A percentile compares a stretch with the other conserved stretches of the same genome.
Conservation (phyloP, 495 filamentous ascomycete species). For the Viridothelium virens region DNA sequence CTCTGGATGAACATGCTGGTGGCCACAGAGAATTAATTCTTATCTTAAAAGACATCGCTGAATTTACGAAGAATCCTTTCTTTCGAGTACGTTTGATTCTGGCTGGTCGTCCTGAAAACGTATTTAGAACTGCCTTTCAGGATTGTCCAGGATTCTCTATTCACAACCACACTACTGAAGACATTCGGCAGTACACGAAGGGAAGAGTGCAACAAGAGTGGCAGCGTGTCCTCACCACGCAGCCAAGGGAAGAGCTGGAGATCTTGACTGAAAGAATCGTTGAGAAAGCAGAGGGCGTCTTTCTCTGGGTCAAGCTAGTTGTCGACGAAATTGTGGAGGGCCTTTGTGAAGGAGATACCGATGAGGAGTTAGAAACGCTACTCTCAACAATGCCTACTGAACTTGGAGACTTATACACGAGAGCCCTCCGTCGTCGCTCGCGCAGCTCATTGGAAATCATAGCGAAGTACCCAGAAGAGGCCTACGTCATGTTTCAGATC, state of each 20-base stretch:
- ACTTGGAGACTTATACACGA: too few relatives aligned
- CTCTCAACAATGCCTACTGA: too few relatives aligned
- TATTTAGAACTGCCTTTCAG: too few relatives aligned
- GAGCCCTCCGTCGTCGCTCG: too few relatives aligned
- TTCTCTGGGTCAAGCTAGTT: background rate
- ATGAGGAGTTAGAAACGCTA: too few relatives aligned
- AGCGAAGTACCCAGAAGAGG: too few relatives aligned
- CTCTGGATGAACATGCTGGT: background rate
- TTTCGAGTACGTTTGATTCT: background rate
- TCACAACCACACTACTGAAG: too few relatives aligned
- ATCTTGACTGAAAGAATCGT: background rate
- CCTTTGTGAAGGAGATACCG: background rate
- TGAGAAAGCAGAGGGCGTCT: slow-evolving; percentile 15
- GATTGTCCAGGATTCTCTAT: too few relatives aligned
- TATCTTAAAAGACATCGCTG: background rate
- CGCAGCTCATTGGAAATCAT: too few relatives aligned
- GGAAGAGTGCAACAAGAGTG: background rate
- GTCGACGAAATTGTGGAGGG: background rate
- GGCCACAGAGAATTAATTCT: background rate
- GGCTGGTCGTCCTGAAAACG: too few relatives aligned
- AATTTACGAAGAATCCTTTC: background rate
- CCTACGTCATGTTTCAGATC: too few relatives aligned
- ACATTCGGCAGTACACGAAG: too few relatives aligned
- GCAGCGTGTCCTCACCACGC: background rate
- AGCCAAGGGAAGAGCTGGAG: background rate